Conservation (phyloP, 768 basidiomycete species). For the Kwoniella mangroviensis region DNA sequence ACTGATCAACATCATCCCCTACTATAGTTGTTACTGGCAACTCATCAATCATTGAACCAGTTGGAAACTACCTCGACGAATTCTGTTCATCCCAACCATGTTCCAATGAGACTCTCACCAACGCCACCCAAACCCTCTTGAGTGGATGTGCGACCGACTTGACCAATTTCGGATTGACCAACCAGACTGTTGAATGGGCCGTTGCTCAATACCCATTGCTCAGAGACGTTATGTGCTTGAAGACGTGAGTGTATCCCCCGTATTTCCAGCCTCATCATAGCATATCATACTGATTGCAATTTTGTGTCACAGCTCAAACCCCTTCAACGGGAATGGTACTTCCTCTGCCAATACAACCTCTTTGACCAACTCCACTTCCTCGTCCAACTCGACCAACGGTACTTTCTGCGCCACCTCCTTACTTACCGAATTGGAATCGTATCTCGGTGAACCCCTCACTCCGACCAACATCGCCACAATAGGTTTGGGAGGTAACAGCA, state of each 20-base stretch:
- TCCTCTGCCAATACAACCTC: constrained; percentile 18
- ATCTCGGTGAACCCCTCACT: constrained; percentile 52
- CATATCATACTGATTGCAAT: no score
- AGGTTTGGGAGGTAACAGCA: constrained; percentile 44
- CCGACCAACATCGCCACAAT: constrained; percentile 34
- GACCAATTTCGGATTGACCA: constrained; percentile 31
- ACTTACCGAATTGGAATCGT: constrained; percentile 44
- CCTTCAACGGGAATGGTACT: constrained; percentile 12
- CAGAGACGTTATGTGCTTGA: constrained; percentile 52
- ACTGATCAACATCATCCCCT: neutral
- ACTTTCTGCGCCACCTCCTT: constrained; percentile 54
- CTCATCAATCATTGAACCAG: constrained; percentile 41
- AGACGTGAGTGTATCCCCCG: constrained; percentile 33
- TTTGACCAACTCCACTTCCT: constrained; percentile 27
- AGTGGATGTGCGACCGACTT: constrained; percentile 41
- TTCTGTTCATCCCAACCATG: constrained; percentile 44
- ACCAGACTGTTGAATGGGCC: constrained; percentile 30
- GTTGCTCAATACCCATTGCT: constrained; percentile 49
- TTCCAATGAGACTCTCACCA: constrained; percentile 32
- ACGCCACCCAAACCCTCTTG: constrained; percentile 29
- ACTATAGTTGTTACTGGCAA: constrained; percentile 35
- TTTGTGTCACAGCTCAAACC: constrained; percentile 4
- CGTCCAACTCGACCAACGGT: constrained; percentile 51
- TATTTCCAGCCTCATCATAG: no score
- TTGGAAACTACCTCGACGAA: constrained; percentile 42